Conservation (phyloP, 23 red algal genomes). For the Gracilaria domingensis region DNA sequence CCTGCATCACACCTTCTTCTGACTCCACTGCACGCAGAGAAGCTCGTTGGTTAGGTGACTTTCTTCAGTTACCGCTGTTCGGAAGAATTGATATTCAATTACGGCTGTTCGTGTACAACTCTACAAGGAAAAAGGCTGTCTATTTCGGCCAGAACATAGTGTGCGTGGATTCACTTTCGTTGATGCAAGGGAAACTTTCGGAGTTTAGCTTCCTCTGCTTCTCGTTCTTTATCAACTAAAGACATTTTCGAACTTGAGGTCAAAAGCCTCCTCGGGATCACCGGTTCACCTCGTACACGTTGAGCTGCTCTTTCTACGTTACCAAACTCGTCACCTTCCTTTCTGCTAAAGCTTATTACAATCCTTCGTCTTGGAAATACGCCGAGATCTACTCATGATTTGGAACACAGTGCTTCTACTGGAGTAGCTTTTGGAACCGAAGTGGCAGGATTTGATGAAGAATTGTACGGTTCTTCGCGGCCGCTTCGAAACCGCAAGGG, state of each 20-base stretch:
- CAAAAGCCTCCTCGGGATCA: neutral
- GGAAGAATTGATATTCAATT: too few relatives aligned
- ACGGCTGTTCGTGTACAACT: too few relatives aligned
- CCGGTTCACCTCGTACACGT: neutral
- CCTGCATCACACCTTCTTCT: too few relatives aligned
- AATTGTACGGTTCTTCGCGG: conserved; percentile 28
- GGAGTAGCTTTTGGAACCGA: conserved; percentile 56
- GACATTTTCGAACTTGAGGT: neutral
- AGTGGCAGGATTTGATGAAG: conserved; percentile 58
- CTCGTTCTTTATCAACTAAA: neutral
- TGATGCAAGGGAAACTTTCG: too few relatives aligned
- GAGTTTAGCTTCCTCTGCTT: too few relatives aligned
- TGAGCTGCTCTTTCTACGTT: neutral
- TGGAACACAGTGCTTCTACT: conserved; percentile 4
- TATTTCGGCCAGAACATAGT: too few relatives aligned
- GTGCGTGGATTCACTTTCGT: too few relatives aligned
- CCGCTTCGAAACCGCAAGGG: conserved; percentile 34
- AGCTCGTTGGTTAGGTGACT: too few relatives aligned
- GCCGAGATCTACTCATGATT: conserved; percentile 23
- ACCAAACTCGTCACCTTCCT: too few relatives aligned
- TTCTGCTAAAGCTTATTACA: neutral
- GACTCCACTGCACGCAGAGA: too few relatives aligned
- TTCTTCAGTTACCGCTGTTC: too few relatives aligned
- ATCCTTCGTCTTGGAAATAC: conserved; percentile 4
- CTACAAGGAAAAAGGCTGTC: conserved; percentile 53